Base-by-base conservation (phyloP, 257 asterid genomes). In the Linaria vulgaris region DNA sequence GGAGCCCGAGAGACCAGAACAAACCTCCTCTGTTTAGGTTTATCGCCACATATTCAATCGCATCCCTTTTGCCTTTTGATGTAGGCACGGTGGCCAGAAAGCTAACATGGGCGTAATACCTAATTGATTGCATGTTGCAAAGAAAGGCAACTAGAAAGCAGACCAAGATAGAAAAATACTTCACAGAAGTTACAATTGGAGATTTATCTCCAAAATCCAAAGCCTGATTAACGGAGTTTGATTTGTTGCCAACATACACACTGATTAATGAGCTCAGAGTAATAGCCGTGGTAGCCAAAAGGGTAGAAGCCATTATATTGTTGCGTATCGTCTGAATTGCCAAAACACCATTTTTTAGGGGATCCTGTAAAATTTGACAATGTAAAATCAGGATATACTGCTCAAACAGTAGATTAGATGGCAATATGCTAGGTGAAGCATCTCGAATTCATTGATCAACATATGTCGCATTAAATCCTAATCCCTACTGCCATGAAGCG, bases 241-340 rank as follows among this genome's bases (percentile, higher is more conserved):
- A 77, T 44, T 78, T 60, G 68, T 83, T 85, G 80, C 94, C 84
- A 16, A 81, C 91, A 0, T 77, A 89, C 14, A 90, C 97, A 23
- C 95, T 76, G 56, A 90, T 90, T n/a, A 90, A 57, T n/a, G 97
- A 90, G 81, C 96, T 80, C 23, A 90, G 95, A 48, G 95, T 80
- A 63, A 90, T 87, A 60, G 97, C 92, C 14, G 83, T 75, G 1
- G 98, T 86, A 1, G 96, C 98, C 66, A 91, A 73, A 37, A 91
- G 87, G 0, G 98, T 91, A 0, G 98, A 88, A 0, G 98, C 98
- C 98, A 91, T 91, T 69, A 91, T 91, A 64, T 86, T 88, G 88
- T 91, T 91, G 66, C 95, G 95, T 52, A 88, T 67, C 2, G 98
- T 88, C 76, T 91, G 95, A 69, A 91, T 85, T 9, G 95, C 83